phyloP scores from a whole-genome alignment of 208 protist genomes.

The Crithidia expoeki region DNA sequence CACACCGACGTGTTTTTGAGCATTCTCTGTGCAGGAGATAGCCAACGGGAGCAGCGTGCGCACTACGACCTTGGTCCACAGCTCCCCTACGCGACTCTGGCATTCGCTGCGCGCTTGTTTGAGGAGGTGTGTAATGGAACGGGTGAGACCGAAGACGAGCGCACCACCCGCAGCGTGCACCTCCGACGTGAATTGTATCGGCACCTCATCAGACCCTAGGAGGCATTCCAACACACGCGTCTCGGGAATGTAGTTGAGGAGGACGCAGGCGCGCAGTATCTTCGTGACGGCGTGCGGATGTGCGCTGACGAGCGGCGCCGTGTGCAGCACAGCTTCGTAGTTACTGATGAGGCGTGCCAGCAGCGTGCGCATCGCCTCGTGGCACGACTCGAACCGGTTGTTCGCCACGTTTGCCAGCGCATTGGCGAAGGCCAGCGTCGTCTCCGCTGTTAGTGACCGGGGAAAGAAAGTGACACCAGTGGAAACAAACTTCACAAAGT shows the following conservation, averaged over 20 bases:
- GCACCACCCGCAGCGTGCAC: conserved; percentile 34
- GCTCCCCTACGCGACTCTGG: conserved; percentile 17
- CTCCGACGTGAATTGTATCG: conserved; percentile 10
- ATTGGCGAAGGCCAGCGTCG: conserved; percentile 51
- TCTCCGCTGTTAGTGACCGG: conserved; percentile 33
- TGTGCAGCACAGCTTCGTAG: conserved; percentile 18
- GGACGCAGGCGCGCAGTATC: conserved; percentile 60
- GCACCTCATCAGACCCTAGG: conserved; percentile 23
- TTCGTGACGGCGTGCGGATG: conserved; percentile 52
- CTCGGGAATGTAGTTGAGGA: conserved; percentile 60
- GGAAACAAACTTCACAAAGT: conserved; percentile 54
- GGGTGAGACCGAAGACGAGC: conserved; percentile 73
- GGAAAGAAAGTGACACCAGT: conserved; percentile 21
- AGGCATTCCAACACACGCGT: conserved; percentile 32
- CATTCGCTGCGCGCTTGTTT: conserved; percentile 29
- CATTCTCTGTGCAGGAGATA: conserved; percentile 23
- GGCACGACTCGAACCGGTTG: conserved; percentile 24
- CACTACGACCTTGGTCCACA: conserved; percentile 53
- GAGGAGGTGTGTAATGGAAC: conserved; percentile 63
- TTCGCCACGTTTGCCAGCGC: conserved; percentile 41
- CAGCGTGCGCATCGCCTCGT: conserved; percentile 20
- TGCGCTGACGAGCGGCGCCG: conserved; percentile 22
- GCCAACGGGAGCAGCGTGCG: conserved; percentile 52
- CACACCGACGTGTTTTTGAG: too few species aligned
- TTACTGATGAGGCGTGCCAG: conserved; percentile 17